phyloP scores from a whole-genome alignment of 2,329 filamentous ascomycete genomes.

The Aureobasidium sp. region DNA sequence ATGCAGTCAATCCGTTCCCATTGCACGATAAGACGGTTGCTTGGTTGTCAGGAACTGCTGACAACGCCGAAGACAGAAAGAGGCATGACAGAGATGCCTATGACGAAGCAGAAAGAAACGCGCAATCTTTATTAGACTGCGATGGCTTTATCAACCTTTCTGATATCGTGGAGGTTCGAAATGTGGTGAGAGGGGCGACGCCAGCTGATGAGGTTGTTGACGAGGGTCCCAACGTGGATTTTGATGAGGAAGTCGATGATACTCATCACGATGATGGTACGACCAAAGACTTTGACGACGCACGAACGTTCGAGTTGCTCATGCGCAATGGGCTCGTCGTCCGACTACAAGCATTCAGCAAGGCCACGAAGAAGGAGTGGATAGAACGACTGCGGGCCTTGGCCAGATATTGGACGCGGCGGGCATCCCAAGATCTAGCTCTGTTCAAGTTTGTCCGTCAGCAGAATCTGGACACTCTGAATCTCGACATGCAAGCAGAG shows the following conservation, averaged over 20 bases:
- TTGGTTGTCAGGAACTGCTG: slow-evolving; percentile 46
- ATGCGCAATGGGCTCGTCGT: slow-evolving; percentile 56
- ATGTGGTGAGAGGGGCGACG: slow-evolving; percentile 45
- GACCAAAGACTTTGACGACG: slow-evolving; percentile 48
- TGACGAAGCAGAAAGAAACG: slow-evolving; percentile 52
- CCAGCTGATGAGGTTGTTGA: slow-evolving; percentile 48
- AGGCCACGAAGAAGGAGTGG: slow-evolving; percentile 54
- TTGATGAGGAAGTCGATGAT: slow-evolving; percentile 41
- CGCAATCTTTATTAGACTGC: slow-evolving; percentile 51
- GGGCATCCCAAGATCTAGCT: slow-evolving; percentile 49
- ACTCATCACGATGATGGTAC: slow-evolving; percentile 46
- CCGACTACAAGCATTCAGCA: slow-evolving; percentile 51
- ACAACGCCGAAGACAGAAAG: slow-evolving; percentile 39
- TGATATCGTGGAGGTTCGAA: slow-evolving; percentile 51
- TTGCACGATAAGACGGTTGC: slow-evolving; percentile 44
- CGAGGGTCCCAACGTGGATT: slow-evolving; percentile 49
- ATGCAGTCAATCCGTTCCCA: slow-evolving; percentile 56
- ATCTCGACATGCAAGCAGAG: slow-evolving; percentile 60
- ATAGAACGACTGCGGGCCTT: slow-evolving; percentile 50
- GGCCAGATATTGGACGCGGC: slow-evolving; percentile 55
- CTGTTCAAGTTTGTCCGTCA: slow-evolving; percentile 51
- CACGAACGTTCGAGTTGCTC: slow-evolving; percentile 54
- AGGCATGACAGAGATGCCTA: slow-evolving; percentile 52
- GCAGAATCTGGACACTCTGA: slow-evolving; percentile 52
- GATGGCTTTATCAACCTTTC: slow-evolving; percentile 60